Evolutionary conservation across 805 yeast genomes (phyloP).

Genomic region (Komagataella pastoris): DNA sequence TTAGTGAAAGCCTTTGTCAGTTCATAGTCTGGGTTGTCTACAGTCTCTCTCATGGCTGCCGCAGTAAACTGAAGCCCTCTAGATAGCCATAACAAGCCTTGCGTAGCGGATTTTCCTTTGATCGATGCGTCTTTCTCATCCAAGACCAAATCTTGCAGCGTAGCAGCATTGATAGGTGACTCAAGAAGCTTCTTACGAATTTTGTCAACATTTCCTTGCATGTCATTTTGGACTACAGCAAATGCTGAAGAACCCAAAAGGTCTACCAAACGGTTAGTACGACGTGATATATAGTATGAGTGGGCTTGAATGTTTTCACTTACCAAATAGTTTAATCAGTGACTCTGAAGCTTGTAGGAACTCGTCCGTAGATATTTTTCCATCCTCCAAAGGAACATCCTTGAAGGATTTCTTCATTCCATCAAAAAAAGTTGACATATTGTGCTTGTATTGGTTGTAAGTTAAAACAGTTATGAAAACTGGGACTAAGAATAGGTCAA

Average conservation of each 20-base stretch:
- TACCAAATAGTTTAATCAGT: constrained; percentile 65
- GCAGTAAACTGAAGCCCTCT: constrained; percentile 89
- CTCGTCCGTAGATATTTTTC: constrained; percentile 57
- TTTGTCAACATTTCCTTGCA: constrained; percentile 77
- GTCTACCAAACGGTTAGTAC: constrained; percentile 19
- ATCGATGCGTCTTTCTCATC: constrained; percentile 55
- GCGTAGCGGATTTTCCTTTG: constrained; percentile 62
- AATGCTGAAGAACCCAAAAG: constrained; percentile 79
- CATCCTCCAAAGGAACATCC: constrained; percentile 56
- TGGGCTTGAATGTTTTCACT: constrained; percentile 8
- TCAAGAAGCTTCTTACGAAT: constrained; percentile 52
- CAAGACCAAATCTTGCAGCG: constrained; percentile 67
- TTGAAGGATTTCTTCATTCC: constrained; percentile 59
- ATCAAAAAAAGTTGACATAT: constrained; percentile 71
- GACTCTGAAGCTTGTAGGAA: constrained; percentile 80
- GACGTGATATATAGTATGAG: not conserved
- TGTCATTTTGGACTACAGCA: constrained; percentile 72
- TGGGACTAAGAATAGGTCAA: not conserved
- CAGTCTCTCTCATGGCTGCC: constrained; percentile 71
- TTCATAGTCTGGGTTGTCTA: constrained; percentile 50
- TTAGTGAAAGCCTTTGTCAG: constrained; percentile 68
- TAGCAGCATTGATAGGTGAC: constrained; percentile 48
- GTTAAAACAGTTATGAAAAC: not conserved
- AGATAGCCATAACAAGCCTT: constrained; percentile 78
- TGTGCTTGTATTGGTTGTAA: constrained; percentile 3